These are phyloP conservation scores for Pseudovirgaria hyperparasitica DNA, from an alignment of 2,329 filamentous ascomycete genomes.

Conservation along the genomic window DNA sequence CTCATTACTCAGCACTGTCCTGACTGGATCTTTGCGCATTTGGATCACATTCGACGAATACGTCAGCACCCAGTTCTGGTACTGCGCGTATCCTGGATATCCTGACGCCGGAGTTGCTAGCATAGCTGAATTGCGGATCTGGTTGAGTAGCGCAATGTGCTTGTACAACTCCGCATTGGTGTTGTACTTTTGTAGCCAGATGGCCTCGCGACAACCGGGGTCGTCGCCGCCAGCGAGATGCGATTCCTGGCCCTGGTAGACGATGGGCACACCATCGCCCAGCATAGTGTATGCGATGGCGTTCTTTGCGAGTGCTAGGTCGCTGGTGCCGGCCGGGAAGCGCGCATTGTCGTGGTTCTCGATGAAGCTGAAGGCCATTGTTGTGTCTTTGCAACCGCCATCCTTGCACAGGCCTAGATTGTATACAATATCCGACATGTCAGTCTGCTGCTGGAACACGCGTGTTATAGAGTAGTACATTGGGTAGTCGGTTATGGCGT, in stretches of 20 bases:
- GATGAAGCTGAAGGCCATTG: conserved; percentile 13
- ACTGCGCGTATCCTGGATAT: conserved; percentile 7
- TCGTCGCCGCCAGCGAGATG: conserved; percentile 4
- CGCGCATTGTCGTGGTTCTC: conserved; percentile 17
- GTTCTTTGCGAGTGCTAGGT: conserved; percentile 14
- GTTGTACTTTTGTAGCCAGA: conserved; percentile 8
- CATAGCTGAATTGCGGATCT: conserved; percentile 8
- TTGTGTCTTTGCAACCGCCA: conserved; percentile 15
- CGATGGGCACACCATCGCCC: conserved; percentile 14
- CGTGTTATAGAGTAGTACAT: conserved; percentile 19
- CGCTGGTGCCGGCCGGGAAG: conserved; percentile 10
- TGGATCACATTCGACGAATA: conserved; percentile 7
- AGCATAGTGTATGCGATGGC: conserved; percentile 14
- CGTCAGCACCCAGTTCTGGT: conserved; percentile 6
- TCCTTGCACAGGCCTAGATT: conserved; percentile 3
- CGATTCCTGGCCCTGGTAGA: conserved; percentile 16
- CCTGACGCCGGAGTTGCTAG: not conserved
- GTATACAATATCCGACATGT: conserved; percentile 7
- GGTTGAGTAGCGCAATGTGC: conserved; percentile 8
- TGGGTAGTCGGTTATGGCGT: conserved; percentile 47
- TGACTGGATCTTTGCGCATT: conserved; percentile 7
- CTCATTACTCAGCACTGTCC: conserved; percentile 8
- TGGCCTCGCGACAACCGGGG: conserved; percentile 6
- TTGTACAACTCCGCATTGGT: conserved; percentile 7
- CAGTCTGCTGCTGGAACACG: conserved; percentile 5